A percentile compares a stretch with the other conserved stretches of the same genome.
Evolutionary conservation across 2,329 filamentous ascomycete species (phyloP).

Genomic region (Colletotrichum chlorophyti): DNA sequence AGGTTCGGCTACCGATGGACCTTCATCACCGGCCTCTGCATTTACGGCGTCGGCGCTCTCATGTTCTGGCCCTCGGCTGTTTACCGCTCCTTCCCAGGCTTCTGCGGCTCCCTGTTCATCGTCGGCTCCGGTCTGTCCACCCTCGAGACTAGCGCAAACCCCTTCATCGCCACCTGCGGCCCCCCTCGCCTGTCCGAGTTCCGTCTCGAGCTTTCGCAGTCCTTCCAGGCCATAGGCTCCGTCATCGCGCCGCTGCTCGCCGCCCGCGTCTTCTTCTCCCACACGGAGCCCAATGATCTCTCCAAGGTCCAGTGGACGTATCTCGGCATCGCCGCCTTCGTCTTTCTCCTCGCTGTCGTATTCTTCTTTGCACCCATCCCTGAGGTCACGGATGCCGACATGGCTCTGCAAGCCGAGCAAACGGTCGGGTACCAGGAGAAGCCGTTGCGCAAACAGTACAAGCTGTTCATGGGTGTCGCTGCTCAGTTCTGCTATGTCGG

Average conservation of each 20-base stretch:
- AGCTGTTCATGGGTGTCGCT: conserved; percentile 65
- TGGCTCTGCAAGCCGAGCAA: conserved; percentile 59
- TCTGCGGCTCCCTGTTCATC: conserved; percentile 63
- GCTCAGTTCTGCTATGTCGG: conserved; percentile 71
- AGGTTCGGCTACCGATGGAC: conserved; percentile 71
- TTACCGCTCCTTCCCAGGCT: conserved; percentile 62
- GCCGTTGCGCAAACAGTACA: conserved; percentile 64
- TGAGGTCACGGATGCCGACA: conserved; percentile 67
- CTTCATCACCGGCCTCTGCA: conserved; percentile 67
- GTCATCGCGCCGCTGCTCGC: conserved; percentile 65
- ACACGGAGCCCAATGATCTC: conserved; percentile 55
- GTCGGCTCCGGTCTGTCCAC: conserved; percentile 48
- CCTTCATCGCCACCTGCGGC: conserved; percentile 59
- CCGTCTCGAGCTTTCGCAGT: conserved; percentile 64
- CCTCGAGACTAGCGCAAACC: conserved; percentile 66
- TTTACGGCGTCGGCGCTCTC: conserved; percentile 63
- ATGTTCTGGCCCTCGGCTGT: conserved; percentile 65
- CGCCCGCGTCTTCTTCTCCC: conserved; percentile 66
- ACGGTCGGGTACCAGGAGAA: conserved; percentile 40
- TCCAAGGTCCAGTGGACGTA: conserved; percentile 71
- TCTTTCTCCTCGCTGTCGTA: conserved; percentile 60
- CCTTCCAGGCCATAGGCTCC: conserved; percentile 64
- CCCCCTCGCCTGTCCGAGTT: conserved; percentile 65
- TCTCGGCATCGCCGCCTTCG: conserved; percentile 66
- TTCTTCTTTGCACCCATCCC: conserved; percentile 62